A percentile compares a stretch with the other conserved stretches of the same genome.
Conservation (phyloP, 2,329 filamentous ascomycete species). For the Xylariaceae sp. region DNA sequence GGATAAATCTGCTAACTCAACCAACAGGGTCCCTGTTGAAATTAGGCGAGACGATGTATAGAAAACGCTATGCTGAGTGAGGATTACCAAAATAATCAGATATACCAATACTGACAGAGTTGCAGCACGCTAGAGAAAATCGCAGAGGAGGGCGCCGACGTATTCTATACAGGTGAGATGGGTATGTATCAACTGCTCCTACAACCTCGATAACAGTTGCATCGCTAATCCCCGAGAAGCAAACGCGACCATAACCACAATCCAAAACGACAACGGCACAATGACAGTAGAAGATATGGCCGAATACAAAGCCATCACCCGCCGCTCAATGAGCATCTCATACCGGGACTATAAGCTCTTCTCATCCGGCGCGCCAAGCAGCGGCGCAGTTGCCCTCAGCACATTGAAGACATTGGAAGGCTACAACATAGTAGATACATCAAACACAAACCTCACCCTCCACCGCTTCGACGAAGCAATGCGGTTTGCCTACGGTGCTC, state of each 20-base stretch:
- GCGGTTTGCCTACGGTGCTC: conserved; percentile 80
- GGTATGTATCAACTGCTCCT: conserved; percentile 33
- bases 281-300: conserved; percentile 50
- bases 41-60: conserved; percentile 74
- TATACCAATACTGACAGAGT: conserved; percentile 35
- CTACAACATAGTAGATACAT: conserved; percentile 57
- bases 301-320: conserved; percentile 66
- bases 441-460: conserved; percentile 63
- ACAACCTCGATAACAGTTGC: conserved; percentile 2
- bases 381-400: conserved; percentile 71
- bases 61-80: conserved; percentile 69
- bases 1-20: neutral
- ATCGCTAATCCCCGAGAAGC: conserved; percentile 44
- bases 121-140: conserved; percentile 68
- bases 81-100: conserved; percentile 22
- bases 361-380: conserved; percentile 70
- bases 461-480: conserved; percentile 87
- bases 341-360: conserved; percentile 72
- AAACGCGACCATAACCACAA: conserved; percentile 66
- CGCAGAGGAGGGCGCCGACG: conserved; percentile 67
- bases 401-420: conserved; percentile 82
- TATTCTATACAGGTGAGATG: conserved; percentile 71
- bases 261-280: conserved; percentile 72
- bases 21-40: conserved; percentile 56
- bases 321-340: conserved; percentile 60